Evolutionary conservation across 345 rosid species (phyloP).

Genomic region (Salix viminalis): DNA sequence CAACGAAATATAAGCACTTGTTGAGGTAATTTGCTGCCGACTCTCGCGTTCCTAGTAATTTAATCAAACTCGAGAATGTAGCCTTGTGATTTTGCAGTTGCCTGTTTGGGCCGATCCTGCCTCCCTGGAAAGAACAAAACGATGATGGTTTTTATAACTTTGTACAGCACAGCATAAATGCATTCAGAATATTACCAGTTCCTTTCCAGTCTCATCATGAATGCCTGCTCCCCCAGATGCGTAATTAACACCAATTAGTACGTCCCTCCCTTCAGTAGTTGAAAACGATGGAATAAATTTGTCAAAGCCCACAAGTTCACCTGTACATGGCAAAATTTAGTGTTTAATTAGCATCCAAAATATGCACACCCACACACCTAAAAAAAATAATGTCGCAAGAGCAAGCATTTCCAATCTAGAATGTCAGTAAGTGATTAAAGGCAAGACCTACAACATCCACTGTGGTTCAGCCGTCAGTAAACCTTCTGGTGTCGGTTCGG

Average conservation of each 20-base stretch:
- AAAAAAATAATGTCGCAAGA: too few species aligned
- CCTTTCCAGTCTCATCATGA: slow-evolving; percentile 13
- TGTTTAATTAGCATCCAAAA: not conserved
- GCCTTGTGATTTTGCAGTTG: slow-evolving; percentile 3
- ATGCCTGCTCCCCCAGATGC: slow-evolving; percentile 19
- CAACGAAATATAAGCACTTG: slow-evolving; percentile 16
- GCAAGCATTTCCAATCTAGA: not conserved
- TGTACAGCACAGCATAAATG: too few species aligned
- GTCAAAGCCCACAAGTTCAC: slow-evolving; percentile 15
- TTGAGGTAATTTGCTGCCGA: slow-evolving; percentile 4
- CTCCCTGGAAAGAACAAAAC: not conserved
- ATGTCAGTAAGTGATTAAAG: not conserved
- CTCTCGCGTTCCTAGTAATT: not conserved
- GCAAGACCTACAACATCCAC: not conserved
- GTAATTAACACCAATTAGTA: slow-evolving; percentile 17
- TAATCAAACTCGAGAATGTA: not conserved
- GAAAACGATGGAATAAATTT: slow-evolving; percentile 5
- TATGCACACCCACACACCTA: too few species aligned
- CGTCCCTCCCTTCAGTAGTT: not conserved
- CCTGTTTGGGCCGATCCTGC: not conserved
- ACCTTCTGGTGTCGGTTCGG: not conserved
- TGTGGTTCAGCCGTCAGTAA: not conserved
- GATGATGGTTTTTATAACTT: too few species aligned
- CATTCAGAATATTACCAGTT: not conserved
- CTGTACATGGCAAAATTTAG: not conserved